Conservation (phyloP, 2,329 filamentous ascomycete species). For the Whalleya microplaca region DNA sequence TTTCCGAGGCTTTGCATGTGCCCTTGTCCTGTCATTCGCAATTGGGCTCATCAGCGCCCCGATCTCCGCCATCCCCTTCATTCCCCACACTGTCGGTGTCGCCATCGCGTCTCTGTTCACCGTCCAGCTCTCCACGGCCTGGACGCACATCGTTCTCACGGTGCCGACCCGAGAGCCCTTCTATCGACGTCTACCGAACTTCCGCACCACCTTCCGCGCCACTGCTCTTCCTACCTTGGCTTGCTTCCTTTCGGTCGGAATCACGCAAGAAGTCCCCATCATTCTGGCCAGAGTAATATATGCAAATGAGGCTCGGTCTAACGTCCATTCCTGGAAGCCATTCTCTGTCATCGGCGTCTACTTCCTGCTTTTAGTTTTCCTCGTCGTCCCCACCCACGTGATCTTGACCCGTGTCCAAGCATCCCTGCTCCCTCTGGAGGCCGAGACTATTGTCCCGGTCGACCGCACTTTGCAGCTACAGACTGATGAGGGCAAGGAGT, state of each 20-base stretch:
- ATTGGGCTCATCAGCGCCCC: constrained; percentile 43
- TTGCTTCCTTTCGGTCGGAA: constrained; percentile 58
- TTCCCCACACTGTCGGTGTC: constrained; percentile 50
- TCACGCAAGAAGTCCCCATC: constrained; percentile 50
- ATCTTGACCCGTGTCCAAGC: constrained; percentile 81
- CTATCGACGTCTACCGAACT: constrained; percentile 68
- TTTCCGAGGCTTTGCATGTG: constrained; percentile 67
- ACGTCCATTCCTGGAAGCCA: constrained; percentile 17
- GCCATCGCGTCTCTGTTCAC: constrained; percentile 62
- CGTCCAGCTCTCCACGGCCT: constrained; percentile 70
- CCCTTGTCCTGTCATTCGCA: constrained; percentile 34
- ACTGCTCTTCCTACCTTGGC: constrained; percentile 68
- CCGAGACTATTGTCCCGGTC: constrained; percentile 82
- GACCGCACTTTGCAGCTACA: constrained; percentile 79
- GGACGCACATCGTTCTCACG: constrained; percentile 83
- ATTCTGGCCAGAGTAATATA: constrained; percentile 48
- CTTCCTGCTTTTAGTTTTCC: constrained; percentile 53
- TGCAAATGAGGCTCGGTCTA: constrained; percentile 40
- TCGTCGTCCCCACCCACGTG: constrained; percentile 74
- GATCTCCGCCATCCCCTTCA: constrained; percentile 42
- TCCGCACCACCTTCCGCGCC: constrained; percentile 63
- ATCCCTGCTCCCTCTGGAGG: constrained; percentile 77
- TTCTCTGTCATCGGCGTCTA: constrained; percentile 35
- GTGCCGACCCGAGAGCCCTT: constrained; percentile 63
- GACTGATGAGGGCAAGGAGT: constrained; percentile 66